Conservation (phyloP, 1,284 basidiomycete genomes). For the Tylopilus sp. region DNA sequence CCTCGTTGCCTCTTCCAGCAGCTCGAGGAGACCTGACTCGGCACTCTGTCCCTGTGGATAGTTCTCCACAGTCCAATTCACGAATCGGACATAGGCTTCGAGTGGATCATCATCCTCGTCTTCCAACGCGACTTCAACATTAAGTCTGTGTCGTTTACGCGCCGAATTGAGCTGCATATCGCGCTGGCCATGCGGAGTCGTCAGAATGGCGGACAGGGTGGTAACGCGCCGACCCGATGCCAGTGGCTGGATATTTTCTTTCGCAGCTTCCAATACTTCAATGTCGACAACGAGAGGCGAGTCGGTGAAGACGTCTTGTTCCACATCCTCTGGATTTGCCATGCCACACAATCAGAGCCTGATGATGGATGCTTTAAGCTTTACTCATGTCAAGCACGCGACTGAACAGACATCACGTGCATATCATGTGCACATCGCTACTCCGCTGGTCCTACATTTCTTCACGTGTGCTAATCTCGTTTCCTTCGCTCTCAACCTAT, state of each 20-base stretch:
- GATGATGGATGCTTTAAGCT: not conserved
- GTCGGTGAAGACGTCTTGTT: slow-evolving; percentile 40
- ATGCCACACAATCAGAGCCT: slow-evolving; percentile 20
- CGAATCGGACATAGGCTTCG: slow-evolving; percentile 70
- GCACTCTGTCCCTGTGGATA: slow-evolving; percentile 74
- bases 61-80: slow-evolving; percentile 79
- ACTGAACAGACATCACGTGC: slow-evolving; percentile 31
- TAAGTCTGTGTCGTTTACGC: slow-evolving; percentile 66
- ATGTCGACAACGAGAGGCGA: slow-evolving; percentile 68
- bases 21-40: slow-evolving; percentile 82
- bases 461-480: no score
- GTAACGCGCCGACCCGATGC: slow-evolving; percentile 80
- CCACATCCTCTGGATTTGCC: slow-evolving; percentile 27
- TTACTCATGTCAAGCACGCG: slow-evolving; percentile 20
- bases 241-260: slow-evolving; percentile 86
- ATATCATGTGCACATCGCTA: no score
- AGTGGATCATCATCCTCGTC: slow-evolving; percentile 67
- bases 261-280: slow-evolving; percentile 83
- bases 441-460: no score
- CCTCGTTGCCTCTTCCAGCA: slow-evolving; percentile 86
- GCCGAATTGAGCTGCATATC: slow-evolving; percentile 73
- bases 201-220: slow-evolving; percentile 74
- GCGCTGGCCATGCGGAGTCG: slow-evolving; percentile 79
- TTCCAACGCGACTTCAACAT: slow-evolving; percentile 64
- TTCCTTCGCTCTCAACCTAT: no score